Evolutionary conservation across 257 asterid species (phyloP).

Genomic region (Solanum pimpinellifolium): DNA sequence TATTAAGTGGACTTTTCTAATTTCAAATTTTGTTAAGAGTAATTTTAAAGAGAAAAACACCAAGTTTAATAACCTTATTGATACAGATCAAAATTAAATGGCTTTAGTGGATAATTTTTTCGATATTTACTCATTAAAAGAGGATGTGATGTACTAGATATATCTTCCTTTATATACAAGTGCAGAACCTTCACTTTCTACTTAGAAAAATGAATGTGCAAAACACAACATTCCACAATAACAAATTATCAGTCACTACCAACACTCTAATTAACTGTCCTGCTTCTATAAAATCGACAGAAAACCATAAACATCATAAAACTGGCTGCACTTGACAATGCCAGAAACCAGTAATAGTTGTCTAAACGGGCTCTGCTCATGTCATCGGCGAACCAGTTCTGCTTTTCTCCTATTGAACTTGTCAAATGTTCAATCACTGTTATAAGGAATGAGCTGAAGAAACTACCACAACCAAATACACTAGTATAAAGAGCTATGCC

Average conservation of each 20-base stretch:
- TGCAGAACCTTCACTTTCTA: not conserved
- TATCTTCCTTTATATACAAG: not conserved
- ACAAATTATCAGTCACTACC: not conserved
- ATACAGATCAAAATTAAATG: too few relatives aligned
- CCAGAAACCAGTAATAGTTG: conserved; percentile 56
- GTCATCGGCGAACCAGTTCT: conserved; percentile 63
- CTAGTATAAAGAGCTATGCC: conserved; percentile 87
- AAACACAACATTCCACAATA: not conserved
- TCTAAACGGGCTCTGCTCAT: conserved; percentile 46
- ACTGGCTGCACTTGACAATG: conserved; percentile 29
- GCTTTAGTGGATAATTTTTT: not conserved
- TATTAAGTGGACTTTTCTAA: too few relatives aligned
- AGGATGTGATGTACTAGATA: not conserved
- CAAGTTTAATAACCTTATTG: not conserved
- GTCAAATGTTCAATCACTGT: conserved; percentile 49
- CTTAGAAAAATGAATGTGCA: not conserved
- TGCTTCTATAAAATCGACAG: conserved; percentile 19
- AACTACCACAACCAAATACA: conserved; percentile 46
- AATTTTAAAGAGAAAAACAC: not conserved
- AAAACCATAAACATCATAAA: conserved; percentile 26
- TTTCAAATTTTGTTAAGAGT: not conserved
- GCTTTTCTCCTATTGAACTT: conserved; percentile 9
- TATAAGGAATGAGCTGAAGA: conserved; percentile 53
- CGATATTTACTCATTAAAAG: not conserved
- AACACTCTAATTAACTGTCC: not conserved